phyloP scores from a whole-genome alignment of 2,329 filamentous ascomycete species.

The Clarireedia hainanense region DNA sequence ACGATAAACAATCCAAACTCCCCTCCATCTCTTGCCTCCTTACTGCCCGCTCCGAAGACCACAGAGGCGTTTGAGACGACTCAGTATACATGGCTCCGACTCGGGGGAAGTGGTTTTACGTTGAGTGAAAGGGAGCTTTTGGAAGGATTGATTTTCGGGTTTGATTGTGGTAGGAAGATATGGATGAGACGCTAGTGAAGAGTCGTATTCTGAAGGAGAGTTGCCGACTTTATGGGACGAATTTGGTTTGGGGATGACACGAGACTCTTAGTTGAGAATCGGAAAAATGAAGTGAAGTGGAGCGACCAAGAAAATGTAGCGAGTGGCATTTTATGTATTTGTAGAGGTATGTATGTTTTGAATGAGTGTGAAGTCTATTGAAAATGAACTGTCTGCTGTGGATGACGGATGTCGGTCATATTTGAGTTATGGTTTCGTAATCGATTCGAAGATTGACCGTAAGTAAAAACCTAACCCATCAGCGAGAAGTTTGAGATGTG shows the following conservation, averaged over 20 bases:
- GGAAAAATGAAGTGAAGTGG: background rate
- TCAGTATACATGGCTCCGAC: slow-evolving; percentile 2
- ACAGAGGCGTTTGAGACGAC: background rate
- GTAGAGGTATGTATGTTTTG: background rate
- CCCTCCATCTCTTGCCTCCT: background rate
- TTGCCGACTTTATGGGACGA: background rate
- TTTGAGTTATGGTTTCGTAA: background rate
- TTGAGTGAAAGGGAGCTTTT: background rate
- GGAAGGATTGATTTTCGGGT: background rate
- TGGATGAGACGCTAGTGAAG: too few species aligned
- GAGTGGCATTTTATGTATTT: background rate
- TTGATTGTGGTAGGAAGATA: background rate
- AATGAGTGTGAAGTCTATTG: background rate
- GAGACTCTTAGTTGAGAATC: background rate
- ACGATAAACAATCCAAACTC: background rate
- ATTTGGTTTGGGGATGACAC: background rate
- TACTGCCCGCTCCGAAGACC: background rate
- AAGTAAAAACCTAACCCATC: too few species aligned
- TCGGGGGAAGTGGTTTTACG: background rate
- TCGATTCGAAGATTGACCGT: too few species aligned
- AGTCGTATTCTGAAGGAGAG: background rate
- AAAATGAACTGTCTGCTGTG: background rate
- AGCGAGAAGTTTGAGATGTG: too few species aligned
- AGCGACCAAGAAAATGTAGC: background rate
- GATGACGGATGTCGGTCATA: background rate